A percentile compares a stretch with the other conserved stretches of the same genome.
Conservation (phyloP, 768 basidiomycete genomes). For the Terana coerulea region DNA sequence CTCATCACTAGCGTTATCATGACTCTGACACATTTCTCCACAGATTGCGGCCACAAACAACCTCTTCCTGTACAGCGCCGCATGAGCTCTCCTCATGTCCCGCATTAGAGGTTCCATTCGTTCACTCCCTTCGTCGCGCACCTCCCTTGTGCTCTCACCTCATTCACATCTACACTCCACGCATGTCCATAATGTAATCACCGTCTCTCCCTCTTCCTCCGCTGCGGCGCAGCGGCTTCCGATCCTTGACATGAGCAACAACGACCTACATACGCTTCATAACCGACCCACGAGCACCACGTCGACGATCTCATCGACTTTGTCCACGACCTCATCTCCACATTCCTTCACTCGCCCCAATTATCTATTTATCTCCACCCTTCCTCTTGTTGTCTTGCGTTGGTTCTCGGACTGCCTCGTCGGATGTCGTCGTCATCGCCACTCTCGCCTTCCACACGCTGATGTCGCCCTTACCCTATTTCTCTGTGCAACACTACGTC, state of each 20-base stretch:
- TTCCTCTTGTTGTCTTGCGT: background rate
- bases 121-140: too few species aligned
- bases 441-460: conserved; percentile 11
- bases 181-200: background rate
- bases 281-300: conserved; percentile 1
- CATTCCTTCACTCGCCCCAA: conserved; percentile 4
- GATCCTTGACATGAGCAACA: background rate
- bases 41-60: conserved; percentile 98
- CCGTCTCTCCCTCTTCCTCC: background rate
- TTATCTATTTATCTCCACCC: conserved; percentile 1
- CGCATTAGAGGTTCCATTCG: background rate
- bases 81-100: conserved; percentile 27
- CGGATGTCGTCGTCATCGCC: conserved; percentile 8
- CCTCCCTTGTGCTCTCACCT: background rate
- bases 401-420: conserved; percentile 7
- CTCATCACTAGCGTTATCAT: background rate
- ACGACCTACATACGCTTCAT: conserved; percentile 2
- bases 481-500: conserved; percentile 5
- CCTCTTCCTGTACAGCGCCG: conserved; percentile 79
- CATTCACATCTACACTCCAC: background rate
- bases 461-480: conserved; percentile 12
- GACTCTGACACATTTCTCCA: conserved; percentile 6
- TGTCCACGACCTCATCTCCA: background rate
- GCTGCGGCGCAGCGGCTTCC: conserved; percentile 1
- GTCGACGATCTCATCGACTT: background rate